Base-by-base conservation (phyloP, 306 rosid species). In the Inga oerstediana region DNA sequence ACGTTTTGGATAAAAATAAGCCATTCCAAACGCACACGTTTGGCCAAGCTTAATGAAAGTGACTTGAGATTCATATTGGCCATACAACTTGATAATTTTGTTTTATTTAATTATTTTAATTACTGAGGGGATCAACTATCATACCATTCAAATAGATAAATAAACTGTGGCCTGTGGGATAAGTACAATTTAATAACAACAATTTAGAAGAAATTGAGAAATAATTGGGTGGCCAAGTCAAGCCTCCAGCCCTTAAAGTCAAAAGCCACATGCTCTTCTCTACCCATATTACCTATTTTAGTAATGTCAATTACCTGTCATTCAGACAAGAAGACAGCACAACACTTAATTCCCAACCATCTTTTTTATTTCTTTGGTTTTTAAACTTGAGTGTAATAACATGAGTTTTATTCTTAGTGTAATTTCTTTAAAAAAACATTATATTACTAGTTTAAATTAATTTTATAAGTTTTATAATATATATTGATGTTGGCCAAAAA, bases 31-130 rank as follows among this genome's bases (percentile, higher is more conserved):
- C n/a, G n/a, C n/a, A n/a, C n/a, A n/a, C n/a, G 54, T 83, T 52
- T 7, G 77, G 24, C 54, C 80, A 79, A 75, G 82, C 74, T 11
- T 11, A 44, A 44, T 17, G 74, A 27, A 30, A 22, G 76, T 24
- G 76, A 72, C 76, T 6, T 64, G 19, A 11, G 41, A 64, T 64
- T 64, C 39, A 64, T 27, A 67, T 34, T 67, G n/a, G 45, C 16
- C 24, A 35, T 67, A 7, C 2, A 15, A 66, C 9, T 67, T 32
- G 20, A 64, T 27, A 13, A 52, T 52, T 52, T 52, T 64, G 15
- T 64, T 30, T 30, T 64, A 54, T 54, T 54, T 20, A 19, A 54
- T 64, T 30, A 1, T 12, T 64, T 11, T 10, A 24, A 56, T n/a
- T 30, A 15, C 11, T 41, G 37, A 12, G 68, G 37, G 68, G 68